A percentile compares a stretch with the other conserved stretches of the same genome.
Conservation (phyloP, 495 filamentous ascomycete genomes). For the Thozetella sp. region DNA sequence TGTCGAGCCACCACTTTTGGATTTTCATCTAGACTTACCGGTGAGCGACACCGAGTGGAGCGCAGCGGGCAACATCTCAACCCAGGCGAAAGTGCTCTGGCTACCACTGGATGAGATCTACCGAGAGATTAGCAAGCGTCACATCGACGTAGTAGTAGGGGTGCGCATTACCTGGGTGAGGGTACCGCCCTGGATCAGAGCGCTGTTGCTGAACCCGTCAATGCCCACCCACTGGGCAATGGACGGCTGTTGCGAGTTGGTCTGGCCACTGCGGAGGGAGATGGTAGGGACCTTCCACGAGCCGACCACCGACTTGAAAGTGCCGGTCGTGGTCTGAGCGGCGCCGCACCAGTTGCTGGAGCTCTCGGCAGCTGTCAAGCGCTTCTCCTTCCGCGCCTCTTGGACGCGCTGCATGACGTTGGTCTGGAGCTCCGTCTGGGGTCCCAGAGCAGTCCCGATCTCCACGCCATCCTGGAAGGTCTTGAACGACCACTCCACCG, state of each 20-base stretch:
- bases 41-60: background rate
- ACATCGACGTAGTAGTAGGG: background rate
- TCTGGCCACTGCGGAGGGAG: constrained; percentile 13
- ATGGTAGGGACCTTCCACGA: background rate
- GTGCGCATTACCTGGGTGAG: background rate
- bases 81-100: background rate
- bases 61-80: background rate
- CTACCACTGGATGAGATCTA: background rate
- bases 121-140: background rate
- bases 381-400: background rate
- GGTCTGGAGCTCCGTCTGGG: background rate
- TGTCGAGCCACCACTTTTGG: no score
- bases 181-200: background rate
- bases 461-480: background rate
- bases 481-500: background rate
- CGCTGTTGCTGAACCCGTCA: background rate
- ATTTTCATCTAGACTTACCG: background rate
- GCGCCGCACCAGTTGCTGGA: background rate
- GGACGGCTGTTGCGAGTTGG: constrained; percentile 8
- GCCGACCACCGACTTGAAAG: background rate
- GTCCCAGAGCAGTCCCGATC: background rate
- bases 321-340: background rate
- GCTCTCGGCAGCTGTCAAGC: background rate
- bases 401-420: background rate
- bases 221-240: background rate